These are phyloP conservation scores for Neurospora sp. DNA, from an alignment of 495 filamentous ascomycete species.

Conservation along the genomic window DNA sequence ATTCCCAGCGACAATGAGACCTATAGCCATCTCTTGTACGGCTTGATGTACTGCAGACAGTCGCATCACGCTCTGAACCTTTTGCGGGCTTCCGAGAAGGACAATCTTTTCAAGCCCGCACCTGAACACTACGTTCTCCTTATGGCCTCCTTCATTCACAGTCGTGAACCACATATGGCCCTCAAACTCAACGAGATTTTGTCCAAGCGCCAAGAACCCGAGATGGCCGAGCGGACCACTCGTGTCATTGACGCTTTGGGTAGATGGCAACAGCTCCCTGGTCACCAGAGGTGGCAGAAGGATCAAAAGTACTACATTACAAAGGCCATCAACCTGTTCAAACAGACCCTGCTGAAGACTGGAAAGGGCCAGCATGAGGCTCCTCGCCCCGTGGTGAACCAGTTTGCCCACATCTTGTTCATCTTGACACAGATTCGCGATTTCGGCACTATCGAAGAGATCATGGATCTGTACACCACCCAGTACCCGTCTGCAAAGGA, in stretches of 20 bases:
- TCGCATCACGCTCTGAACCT: conserved; percentile 57
- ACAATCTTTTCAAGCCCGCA: conserved; percentile 47
- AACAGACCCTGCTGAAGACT: conserved; percentile 5
- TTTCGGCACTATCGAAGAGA: conserved; percentile 40
- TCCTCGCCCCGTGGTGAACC: conserved; percentile 40
- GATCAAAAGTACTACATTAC: conserved; percentile 13
- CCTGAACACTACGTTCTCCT: conserved; percentile 44
- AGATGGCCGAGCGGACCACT: conserved; percentile 21
- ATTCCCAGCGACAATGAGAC: conserved; percentile 60
- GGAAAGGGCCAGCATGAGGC: conserved; percentile 4
- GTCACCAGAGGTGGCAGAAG: conserved; percentile 10
- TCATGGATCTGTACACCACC: conserved; percentile 45
- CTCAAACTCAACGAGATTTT: conserved; percentile 25
- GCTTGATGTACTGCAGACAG: conserved; percentile 49
- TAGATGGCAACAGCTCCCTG: conserved; percentile 22
- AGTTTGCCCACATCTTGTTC: conserved; percentile 45
- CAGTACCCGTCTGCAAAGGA: conserved; percentile 15
- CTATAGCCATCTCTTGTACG: conserved; percentile 63
- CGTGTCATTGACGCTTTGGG: conserved; percentile 25
- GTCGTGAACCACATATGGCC: conserved; percentile 23
- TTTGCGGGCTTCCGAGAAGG: conserved; percentile 48
- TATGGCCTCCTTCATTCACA: conserved; percentile 27
- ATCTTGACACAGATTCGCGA: conserved; percentile 49
- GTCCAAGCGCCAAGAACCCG: conserved; percentile 19
- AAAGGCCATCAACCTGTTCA: conserved; percentile 20